Percentiles rank a stretch among this genome's conserved stretches.
These are phyloP conservation scores for Litchi chinensis DNA, from an alignment of 345 rosid genomes.

Conservation along the genomic window DNA sequence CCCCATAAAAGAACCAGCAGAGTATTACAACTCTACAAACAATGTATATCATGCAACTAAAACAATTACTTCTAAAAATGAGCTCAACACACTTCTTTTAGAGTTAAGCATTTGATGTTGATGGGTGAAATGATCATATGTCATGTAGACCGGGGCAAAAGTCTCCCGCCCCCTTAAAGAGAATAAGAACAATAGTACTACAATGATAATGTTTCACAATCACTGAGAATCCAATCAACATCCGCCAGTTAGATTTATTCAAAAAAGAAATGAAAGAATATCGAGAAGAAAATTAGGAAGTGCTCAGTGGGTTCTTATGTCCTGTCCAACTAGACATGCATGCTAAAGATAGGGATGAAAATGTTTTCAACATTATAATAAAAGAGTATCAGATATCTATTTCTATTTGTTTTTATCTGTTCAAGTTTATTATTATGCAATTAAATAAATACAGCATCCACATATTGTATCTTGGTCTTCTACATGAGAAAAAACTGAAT, in stretches of 20 bases:
- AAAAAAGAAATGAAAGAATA: background rate
- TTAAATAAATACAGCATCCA: background rate
- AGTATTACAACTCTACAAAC: constrained; percentile 1
- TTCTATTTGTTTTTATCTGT: background rate
- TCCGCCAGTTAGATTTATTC: background rate
- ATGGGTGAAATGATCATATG: background rate
- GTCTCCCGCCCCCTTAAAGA: background rate
- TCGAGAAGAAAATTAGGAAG: background rate
- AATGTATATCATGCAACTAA: background rate
- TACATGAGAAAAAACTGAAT: background rate
- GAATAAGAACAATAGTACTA: background rate
- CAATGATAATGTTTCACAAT: background rate
- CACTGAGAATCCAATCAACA: constrained; percentile 1
- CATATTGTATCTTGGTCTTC: background rate
- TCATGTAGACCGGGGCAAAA: background rate
- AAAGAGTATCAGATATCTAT: background rate
- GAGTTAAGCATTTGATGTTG: background rate
- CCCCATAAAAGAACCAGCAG: background rate
- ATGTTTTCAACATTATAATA: background rate
- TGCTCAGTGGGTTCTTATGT: background rate
- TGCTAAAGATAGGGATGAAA: background rate
- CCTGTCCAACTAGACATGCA: background rate
- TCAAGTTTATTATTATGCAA: background rate
- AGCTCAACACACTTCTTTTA: background rate
- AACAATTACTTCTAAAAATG: background rate